Conservation (phyloP, 805 yeast species). For the Ogataea trehalophila region DNA sequence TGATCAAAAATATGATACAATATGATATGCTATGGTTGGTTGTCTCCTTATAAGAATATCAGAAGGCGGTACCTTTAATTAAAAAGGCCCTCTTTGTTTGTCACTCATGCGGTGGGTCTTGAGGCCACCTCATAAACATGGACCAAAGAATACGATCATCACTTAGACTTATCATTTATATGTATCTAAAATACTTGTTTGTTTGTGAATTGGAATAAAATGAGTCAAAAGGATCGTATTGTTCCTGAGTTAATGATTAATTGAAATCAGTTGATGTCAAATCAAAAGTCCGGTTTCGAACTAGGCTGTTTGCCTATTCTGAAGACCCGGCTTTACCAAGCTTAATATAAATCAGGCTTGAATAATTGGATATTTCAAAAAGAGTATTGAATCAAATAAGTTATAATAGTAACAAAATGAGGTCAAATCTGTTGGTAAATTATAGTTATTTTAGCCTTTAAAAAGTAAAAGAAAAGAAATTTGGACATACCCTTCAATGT, state of each 20-base stretch:
- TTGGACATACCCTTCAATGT: constrained; percentile 86
- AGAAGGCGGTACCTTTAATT: constrained; percentile 34
- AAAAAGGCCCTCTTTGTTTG: constrained; percentile 37
- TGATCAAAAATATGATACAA: too few species aligned
- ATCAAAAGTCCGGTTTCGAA: too few species aligned
- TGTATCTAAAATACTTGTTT: too few species aligned
- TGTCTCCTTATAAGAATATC: background rate
- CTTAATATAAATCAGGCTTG: too few species aligned
- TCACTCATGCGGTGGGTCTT: constrained; percentile 96
- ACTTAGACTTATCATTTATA: constrained; percentile 27
- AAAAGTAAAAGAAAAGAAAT: background rate
- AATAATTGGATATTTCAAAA: background rate
- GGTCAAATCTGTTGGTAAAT: background rate
- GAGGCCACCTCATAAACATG: constrained; percentile 95
- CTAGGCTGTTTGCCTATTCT: too few species aligned
- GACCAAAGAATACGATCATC: constrained; percentile 80
- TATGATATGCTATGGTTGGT: too few species aligned
- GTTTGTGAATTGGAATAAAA: too few species aligned
- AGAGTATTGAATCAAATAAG: background rate
- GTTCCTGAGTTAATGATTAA: too few species aligned
- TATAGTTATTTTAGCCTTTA: too few species aligned
- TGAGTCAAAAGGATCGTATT: too few species aligned
- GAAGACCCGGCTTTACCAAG: too few species aligned
- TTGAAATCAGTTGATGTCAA: too few species aligned
- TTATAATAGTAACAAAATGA: background rate